Evolutionary conservation across 306 rosid species (phyloP).

Genomic region (Alnus glutinosa): DNA sequence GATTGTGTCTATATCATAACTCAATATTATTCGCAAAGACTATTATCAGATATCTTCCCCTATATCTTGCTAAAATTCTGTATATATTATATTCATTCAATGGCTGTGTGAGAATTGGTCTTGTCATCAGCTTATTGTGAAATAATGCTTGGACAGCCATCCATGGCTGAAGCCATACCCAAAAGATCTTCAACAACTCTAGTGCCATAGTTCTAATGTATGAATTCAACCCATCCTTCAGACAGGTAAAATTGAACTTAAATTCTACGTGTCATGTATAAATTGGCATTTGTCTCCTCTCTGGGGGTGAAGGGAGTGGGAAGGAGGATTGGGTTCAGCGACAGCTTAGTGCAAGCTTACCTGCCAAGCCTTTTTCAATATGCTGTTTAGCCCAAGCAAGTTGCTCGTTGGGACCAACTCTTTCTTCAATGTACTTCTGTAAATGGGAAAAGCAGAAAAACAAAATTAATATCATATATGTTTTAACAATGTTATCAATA

Average conservation of each 20-base stretch:
- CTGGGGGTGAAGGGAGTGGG: neutral
- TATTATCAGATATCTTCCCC: neutral
- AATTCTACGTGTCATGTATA: neutral
- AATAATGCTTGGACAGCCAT: neutral
- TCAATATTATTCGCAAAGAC: neutral
- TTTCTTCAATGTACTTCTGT: conserved; percentile 74
- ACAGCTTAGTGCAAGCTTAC: conserved; percentile 41
- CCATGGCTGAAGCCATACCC: neutral
- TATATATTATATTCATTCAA: neutral
- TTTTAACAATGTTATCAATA: conserved; percentile 10
- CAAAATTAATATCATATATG: neutral
- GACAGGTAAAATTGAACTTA: neutral
- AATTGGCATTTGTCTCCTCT: neutral
- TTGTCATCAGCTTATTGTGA: neutral
- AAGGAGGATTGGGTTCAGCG: neutral
- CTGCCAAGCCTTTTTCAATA: conserved; percentile 64
- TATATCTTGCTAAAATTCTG: neutral
- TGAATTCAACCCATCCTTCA: neutral
- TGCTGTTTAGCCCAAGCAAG: conserved; percentile 51
- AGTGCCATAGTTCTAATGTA: neutral
- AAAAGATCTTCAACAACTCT: neutral
- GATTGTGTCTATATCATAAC: neutral
- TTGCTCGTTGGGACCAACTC: conserved; percentile 51
- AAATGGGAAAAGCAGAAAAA: conserved; percentile 30
- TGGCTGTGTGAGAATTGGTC: neutral